These are phyloP conservation scores for Stipa capillata DNA, from an alignment of 176 grass and related monocot genomes.

Conservation along the genomic window DNA sequence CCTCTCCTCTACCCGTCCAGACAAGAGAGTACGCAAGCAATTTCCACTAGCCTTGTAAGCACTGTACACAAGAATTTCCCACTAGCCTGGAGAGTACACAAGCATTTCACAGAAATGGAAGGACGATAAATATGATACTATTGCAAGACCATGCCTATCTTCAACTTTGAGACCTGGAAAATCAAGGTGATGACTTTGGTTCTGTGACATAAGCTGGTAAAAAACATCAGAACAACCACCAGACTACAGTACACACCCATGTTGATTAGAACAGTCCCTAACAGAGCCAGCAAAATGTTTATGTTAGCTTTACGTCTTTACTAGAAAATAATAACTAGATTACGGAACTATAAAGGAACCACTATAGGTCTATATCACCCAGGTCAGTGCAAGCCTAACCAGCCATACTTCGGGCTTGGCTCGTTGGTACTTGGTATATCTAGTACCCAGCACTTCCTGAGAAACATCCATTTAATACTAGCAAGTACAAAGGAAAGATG, in stretches of 20 bases:
- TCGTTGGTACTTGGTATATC: background rate
- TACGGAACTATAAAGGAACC: background rate
- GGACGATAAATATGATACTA: background rate
- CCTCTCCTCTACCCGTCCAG: background rate
- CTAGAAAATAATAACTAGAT: background rate
- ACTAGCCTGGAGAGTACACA: background rate
- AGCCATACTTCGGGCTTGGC: background rate
- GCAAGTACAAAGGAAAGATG: background rate
- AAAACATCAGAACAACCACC: background rate
- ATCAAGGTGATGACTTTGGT: background rate
- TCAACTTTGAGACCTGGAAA: background rate
- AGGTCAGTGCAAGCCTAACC: slow-evolving; percentile 2
- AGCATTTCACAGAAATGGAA: slow-evolving; percentile 2
- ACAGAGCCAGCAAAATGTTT: background rate
- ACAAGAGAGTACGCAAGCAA: background rate
- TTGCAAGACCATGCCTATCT: slow-evolving; percentile 8
- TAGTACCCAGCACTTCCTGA: background rate
- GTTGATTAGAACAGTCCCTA: slow-evolving; percentile 5
- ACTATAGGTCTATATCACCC: background rate
- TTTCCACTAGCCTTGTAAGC: background rate
- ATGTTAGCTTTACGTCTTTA: background rate
- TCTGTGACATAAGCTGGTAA: slow-evolving; percentile 2
- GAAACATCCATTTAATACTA: background rate
- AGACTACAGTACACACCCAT: background rate
- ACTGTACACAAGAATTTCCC: background rate